Evolutionary conservation across 2,329 filamentous ascomycete species (phyloP).

Genomic region (Keithomyces neogunnii): DNA sequence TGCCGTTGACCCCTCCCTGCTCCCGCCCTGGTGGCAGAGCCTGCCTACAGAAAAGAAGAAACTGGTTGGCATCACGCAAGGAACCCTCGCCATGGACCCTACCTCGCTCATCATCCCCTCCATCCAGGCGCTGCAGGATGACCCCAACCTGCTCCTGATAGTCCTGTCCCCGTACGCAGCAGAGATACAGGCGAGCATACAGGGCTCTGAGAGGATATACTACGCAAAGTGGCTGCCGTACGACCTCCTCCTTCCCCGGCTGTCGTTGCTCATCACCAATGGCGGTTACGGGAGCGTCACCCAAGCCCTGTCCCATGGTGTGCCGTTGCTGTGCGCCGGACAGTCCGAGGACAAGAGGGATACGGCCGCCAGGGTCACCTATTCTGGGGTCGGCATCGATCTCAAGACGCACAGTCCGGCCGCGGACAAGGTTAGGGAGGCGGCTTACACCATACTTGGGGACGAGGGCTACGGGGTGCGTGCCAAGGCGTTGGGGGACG

Average conservation of each 20-base stretch:
- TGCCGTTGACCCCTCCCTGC: conserved; percentile 3
- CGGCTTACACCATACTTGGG: conserved; percentile 16
- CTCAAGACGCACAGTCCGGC: conserved; percentile 25
- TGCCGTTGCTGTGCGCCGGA: conserved; percentile 27
- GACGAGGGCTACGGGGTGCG: conserved; percentile 15
- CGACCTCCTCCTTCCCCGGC: conserved; percentile 23
- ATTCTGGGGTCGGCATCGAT: conserved; percentile 25
- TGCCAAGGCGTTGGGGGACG: conserved; percentile 15
- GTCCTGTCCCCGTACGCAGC: conserved; percentile 23
- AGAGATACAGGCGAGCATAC: conserved; percentile 15
- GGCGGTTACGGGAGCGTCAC: conserved; percentile 29
- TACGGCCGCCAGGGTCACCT: conserved; percentile 23
- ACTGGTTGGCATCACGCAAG: conserved; percentile 29
- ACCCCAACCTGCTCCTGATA: conserved; percentile 21
- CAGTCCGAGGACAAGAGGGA: conserved; percentile 29
- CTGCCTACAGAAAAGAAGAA: conserved; percentile 14
- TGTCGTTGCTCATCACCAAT: conserved; percentile 26
- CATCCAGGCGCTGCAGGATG: conserved; percentile 21
- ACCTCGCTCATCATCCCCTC: conserved; percentile 27
- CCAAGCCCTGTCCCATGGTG: conserved; percentile 24
- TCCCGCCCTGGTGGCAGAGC: conserved; percentile 25
- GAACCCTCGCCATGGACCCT: conserved; percentile 28
- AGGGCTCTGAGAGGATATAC: conserved; percentile 18
- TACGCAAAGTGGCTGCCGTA: conserved; percentile 28
- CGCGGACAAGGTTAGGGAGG: conserved; percentile 15